phyloP scores from a whole-genome alignment of 164 flowering plant genomes.

The Umbellularia californica region DNA sequence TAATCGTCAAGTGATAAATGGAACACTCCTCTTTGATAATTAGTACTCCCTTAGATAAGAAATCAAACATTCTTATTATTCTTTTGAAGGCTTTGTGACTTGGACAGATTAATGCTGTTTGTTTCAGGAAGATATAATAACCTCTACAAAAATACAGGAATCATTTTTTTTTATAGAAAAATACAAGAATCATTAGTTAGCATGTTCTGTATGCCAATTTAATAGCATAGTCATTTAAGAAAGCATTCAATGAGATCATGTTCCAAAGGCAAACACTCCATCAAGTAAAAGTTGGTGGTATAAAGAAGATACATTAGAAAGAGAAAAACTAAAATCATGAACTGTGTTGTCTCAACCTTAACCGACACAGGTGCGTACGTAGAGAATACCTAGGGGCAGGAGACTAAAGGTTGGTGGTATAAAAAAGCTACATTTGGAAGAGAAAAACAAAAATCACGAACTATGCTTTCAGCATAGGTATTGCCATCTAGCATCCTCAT shows the following conservation, averaged over 20 bases:
- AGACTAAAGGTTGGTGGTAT: neutral
- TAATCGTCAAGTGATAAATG: neutral
- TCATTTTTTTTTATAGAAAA: neutral
- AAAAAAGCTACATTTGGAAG: neutral
- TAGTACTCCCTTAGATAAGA: neutral
- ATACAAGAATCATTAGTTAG: neutral
- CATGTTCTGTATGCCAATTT: neutral
- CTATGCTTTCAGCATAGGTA: neutral
- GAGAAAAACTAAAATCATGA: neutral
- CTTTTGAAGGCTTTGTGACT: neutral
- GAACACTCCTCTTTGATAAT: neutral
- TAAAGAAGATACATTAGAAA: neutral
- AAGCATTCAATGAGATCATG: neutral
- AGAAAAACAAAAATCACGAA: neutral
- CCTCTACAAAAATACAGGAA: neutral
- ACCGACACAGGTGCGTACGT: too few species aligned
- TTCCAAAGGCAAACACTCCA: neutral
- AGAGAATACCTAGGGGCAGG: neutral
- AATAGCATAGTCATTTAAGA: neutral
- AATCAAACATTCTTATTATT: neutral
- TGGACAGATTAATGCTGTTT: neutral
- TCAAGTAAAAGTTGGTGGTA: neutral
- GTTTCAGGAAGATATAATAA: neutral
- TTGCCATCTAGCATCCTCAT: too few species aligned
- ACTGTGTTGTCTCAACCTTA: too few species aligned